A percentile compares a stretch with the other conserved stretches of the same genome.
Conservation (phyloP, 495 filamentous ascomycete species). For the Xylaria castorea region DNA sequence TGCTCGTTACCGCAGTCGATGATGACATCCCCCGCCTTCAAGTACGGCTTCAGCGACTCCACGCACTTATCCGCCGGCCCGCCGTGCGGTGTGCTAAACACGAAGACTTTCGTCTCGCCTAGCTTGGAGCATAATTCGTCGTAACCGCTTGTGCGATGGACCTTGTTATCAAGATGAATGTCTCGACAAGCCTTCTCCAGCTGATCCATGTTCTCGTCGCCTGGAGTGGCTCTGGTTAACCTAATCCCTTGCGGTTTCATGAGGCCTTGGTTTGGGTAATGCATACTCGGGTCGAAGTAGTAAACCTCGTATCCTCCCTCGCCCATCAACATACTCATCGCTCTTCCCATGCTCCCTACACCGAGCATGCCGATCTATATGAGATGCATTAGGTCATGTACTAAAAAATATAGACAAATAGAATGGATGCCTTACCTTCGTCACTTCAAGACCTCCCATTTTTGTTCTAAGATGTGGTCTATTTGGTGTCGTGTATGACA, state of each 20-base stretch:
- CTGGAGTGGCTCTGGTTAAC: not conserved
- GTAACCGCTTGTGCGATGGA: conserved; percentile 43
- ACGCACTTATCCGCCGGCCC: conserved; percentile 70
- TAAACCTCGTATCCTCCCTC: conserved; percentile 67
- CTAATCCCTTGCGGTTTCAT: not conserved
- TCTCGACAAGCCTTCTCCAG: conserved; percentile 45
- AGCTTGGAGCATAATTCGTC: conserved; percentile 37
- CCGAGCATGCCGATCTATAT: conserved; percentile 67
- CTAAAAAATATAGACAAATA: not conserved
- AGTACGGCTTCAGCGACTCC: conserved; percentile 59
- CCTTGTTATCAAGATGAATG: conserved; percentile 33
- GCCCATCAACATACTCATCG: conserved; percentile 69
- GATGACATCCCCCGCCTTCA: conserved; percentile 71
- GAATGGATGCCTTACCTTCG: not conserved
- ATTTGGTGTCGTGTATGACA: not conserved
- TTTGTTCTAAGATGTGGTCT: not conserved
- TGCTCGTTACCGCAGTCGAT: conserved; percentile 77
- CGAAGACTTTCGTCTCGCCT: conserved; percentile 55
- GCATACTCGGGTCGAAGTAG: conserved; percentile 60
- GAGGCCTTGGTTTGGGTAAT: not conserved
- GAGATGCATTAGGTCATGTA: conserved; percentile 1
- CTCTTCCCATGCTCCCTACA: conserved; percentile 70
- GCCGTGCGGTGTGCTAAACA: conserved; percentile 77
- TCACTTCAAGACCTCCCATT: conserved; percentile 18
- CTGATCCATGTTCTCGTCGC: conserved; percentile 45